Evolutionary conservation across 441 rosid species (phyloP).

Genomic region (Isatis lusitanica): DNA sequence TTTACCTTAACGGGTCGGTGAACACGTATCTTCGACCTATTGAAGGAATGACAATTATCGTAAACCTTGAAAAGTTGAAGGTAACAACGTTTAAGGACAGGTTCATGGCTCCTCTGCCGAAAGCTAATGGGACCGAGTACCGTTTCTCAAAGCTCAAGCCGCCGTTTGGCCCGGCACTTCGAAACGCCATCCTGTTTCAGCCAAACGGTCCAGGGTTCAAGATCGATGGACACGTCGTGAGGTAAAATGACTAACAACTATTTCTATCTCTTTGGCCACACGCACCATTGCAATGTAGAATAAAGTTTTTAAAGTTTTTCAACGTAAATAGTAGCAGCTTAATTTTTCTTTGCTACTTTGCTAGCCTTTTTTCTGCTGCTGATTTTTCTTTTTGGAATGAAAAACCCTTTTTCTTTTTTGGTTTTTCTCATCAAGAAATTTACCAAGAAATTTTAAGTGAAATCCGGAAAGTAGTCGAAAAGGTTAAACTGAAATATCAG

Average conservation of each 20-base stretch:
- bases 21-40: constrained; percentile 69
- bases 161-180: constrained; percentile 30
- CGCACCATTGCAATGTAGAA: no score
- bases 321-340: no score
- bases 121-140: constrained; percentile 62
- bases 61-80: constrained; percentile 62
- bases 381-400: no score
- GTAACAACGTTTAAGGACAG: constrained; percentile 51
- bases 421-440: no score
- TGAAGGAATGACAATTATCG: constrained; percentile 58
- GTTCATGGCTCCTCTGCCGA: constrained; percentile 48
- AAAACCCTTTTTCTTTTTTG: no score
- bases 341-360: no score
- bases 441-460: no score
- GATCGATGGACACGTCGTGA: constrained; percentile 49
- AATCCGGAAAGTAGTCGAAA: no score
- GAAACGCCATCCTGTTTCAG: constrained; percentile 36
- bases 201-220: constrained; percentile 43
- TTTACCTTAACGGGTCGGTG: constrained; percentile 49
- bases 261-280: no score
- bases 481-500: no score
- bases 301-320: no score
- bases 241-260: constrained; percentile 28
- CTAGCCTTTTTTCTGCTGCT: no score
- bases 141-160: constrained; percentile 35